Base-by-base conservation (phyloP, 2,329 filamentous ascomycete species). In the Cercospora sesami region DNA sequence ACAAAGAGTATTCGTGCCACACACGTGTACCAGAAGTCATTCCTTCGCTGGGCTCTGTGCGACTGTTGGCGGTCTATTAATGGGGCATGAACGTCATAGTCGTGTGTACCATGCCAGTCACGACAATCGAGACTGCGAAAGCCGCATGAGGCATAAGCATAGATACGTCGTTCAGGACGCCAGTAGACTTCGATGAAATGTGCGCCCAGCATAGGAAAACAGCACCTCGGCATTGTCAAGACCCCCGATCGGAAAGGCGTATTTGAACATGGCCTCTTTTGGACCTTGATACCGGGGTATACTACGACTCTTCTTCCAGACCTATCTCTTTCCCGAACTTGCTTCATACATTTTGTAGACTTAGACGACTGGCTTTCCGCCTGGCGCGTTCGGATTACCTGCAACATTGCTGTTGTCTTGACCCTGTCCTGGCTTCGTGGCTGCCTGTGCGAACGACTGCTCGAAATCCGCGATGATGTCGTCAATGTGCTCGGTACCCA, bases 391-490 rank as follows among this genome's bases (percentile, higher is more conserved):
- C 51, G 72, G 58, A 64, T 74, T 68, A n/a, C 75, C 75, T 12
- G 65, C 71, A 42, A 71, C 62, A 21, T 74, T 72, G 14, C 70
- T 71, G 26, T 72, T 70, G 14, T 71, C 69, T 23, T 73, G 75
- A 28, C 74, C 64, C 66, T 75, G 67, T 31, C 74, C 68, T 4
- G 77, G 81, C 77, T 82, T 82, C 9, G 82, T 83, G 1, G 80
- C 80, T 6, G 82, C 77, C 28, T 86, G 85, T 77, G 88, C 86
- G 81, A 97, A 96, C 0, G 92, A 91, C 84, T 97, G 94, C 80
- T 94, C 90, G 78, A 98, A 97, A 81, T 98, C 94, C 74, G 89
- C 91, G 77, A 97, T 95, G 76, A 98, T 97, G 77, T 98, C 94
- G 82, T 97, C 94, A 78, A 98, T 96, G 80, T 97, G 93, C 83